These are phyloP conservation scores for Steccherinum ochraceum DNA, from an alignment of 768 basidiomycete genomes.

Conservation along the genomic window DNA sequence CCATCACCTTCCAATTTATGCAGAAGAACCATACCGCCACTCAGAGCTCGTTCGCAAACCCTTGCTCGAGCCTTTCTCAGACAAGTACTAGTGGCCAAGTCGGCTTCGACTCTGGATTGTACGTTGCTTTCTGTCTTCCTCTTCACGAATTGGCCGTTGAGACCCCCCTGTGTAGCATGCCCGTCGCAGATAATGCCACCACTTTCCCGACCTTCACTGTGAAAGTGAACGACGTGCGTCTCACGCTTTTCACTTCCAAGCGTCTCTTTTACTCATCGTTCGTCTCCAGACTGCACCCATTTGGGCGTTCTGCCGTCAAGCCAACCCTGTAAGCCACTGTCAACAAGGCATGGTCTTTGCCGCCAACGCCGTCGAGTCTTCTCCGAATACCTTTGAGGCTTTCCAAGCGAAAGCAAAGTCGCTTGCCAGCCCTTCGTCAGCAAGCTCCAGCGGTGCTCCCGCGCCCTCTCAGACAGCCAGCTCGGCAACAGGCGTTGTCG, in stretches of 20 bases:
- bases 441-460: neutral
- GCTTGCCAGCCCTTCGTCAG: conserved; percentile 1
- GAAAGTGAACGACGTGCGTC: conserved; percentile 43
- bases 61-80: conserved; percentile 32
- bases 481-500: neutral
- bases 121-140: conserved; percentile 8
- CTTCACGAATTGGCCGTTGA: neutral
- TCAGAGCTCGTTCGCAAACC: conserved; percentile 29
- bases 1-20: conserved; percentile 34
- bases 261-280: neutral
- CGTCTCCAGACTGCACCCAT: conserved; percentile 39
- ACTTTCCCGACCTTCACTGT: conserved; percentile 49
- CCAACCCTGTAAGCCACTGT: conserved; percentile 33
- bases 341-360: conserved; percentile 56
- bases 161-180: conserved; percentile 27
- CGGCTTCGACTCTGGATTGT: conserved; percentile 36
- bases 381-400: conserved; percentile 47
- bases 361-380: conserved; percentile 43
- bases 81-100: conserved; percentile 37
- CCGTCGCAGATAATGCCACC: conserved; percentile 36
- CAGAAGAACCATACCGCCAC: conserved; percentile 34
- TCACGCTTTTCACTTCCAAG: neutral
- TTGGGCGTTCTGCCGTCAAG: conserved; percentile 50
- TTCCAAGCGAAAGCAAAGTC: conserved; percentile 30
- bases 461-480: neutral